Percentiles rank a stretch among this genome's conserved stretches.
Conservation (phyloP, 2,329 filamentous ascomycete species). For the Fusarium anguioides region DNA sequence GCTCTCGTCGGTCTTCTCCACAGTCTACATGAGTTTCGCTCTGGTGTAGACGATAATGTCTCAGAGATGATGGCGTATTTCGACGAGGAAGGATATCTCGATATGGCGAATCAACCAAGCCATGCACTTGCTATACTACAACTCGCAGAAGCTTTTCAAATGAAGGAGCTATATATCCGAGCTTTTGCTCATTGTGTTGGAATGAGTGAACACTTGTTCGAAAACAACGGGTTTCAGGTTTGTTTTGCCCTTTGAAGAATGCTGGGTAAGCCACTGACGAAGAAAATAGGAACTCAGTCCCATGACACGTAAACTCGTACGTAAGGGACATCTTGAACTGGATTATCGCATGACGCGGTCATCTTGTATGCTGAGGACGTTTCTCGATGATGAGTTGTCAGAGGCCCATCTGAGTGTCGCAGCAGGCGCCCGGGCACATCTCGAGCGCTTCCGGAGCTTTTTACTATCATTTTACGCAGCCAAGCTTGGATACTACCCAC, state of each 20-base stretch:
- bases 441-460: constrained; percentile 78
- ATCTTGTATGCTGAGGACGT: constrained; percentile 68
- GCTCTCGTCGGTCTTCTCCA: constrained; percentile 73
- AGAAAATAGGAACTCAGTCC: constrained; percentile 59
- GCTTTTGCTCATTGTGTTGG: constrained; percentile 83
- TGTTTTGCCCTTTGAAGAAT: constrained; percentile 42
- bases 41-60: constrained; percentile 64
- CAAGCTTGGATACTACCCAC: constrained; percentile 79
- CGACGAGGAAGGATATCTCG: constrained; percentile 75
- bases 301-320: constrained; percentile 73
- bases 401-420: constrained; percentile 73
- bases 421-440: constrained; percentile 69
- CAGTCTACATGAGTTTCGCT: constrained; percentile 72
- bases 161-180: constrained; percentile 75
- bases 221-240: constrained; percentile 71
- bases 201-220: constrained; percentile 72
- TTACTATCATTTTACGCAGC: constrained; percentile 73
- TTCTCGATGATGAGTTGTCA: constrained; percentile 78
- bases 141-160: constrained; percentile 73
- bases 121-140: constrained; percentile 76
- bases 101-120: constrained; percentile 72
- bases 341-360: constrained; percentile 70
- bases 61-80: constrained; percentile 73
- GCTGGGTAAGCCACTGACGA: constrained; percentile 39
- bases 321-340: constrained; percentile 71